Percentiles rank a stretch among this genome's conserved stretches.
Evolutionary conservation across 345 rosid species (phyloP).

Genomic region (Eucalyptus polyanthemos): DNA sequence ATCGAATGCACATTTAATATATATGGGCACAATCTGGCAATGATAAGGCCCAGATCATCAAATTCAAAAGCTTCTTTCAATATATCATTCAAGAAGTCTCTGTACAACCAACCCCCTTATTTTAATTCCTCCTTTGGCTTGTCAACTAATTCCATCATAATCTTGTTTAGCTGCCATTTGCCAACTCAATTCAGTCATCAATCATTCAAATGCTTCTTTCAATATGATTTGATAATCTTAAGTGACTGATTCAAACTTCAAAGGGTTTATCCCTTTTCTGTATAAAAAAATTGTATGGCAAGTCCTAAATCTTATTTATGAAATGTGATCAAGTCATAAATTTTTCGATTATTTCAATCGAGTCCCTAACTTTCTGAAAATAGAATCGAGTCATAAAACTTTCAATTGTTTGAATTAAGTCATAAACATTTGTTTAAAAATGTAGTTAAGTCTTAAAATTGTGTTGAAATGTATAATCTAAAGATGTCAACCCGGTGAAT

Average conservation of each 20-base stretch:
- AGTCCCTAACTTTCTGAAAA: background rate
- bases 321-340: background rate
- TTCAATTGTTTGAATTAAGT: background rate
- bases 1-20: background rate
- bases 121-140: background rate
- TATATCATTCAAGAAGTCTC: background rate
- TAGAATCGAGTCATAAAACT: accelerated
- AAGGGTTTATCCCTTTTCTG: background rate
- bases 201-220: too few species aligned
- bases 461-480: background rate
- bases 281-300: background rate
- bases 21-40: background rate
- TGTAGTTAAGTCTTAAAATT: accelerated
- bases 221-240: background rate
- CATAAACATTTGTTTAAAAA: background rate
- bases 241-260: background rate
- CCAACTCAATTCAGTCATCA: background rate
- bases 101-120: background rate
- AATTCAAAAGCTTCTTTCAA: background rate
- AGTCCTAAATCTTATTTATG: background rate
- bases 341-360: background rate
- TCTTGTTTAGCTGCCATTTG: background rate
- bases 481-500: accelerated
- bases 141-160: background rate
- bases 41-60: background rate